phyloP scores from a whole-genome alignment of 768 basidiomycete species.

The Suillus cothurnatus region DNA sequence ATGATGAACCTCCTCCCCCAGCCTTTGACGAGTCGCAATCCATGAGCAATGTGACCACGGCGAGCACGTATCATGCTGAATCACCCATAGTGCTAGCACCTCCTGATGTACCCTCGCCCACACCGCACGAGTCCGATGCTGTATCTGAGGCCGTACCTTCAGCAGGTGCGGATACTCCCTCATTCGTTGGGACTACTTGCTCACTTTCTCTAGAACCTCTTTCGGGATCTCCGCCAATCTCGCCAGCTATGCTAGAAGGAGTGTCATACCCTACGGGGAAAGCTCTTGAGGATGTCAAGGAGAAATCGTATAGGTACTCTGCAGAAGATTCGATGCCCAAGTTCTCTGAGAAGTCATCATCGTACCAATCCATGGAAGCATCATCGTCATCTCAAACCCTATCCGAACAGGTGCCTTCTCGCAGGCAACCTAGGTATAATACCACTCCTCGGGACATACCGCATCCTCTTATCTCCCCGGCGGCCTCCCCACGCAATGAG shows the following conservation, averaged over 20 bases:
- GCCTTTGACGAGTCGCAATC: constrained; percentile 22
- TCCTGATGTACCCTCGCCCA: background rate
- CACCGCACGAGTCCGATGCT: background rate
- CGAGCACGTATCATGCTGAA: background rate
- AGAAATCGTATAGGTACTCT: background rate
- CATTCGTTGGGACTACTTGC: no score
- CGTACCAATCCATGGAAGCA: background rate
- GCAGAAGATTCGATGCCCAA: background rate
- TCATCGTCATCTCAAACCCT: background rate
- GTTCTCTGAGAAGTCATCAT: background rate
- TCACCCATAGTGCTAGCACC: background rate
- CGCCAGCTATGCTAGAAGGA: background rate
- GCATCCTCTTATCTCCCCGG: no score
- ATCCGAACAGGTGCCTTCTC: background rate
- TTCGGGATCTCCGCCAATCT: background rate
- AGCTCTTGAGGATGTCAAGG: background rate
- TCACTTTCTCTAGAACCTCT: background rate
- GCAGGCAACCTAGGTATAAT: background rate
- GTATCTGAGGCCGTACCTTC: background rate
- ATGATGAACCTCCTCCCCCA: constrained; percentile 27
- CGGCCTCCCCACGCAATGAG: background rate
- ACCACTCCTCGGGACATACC: background rate
- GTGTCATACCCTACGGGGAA: background rate
- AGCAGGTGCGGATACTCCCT: background rate
- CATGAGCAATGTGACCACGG: background rate